Percentiles rank a stretch among this genome's conserved stretches.
phyloP scores from a whole-genome alignment of 768 basidiomycete species.

The Podaxis sp. region DNA sequence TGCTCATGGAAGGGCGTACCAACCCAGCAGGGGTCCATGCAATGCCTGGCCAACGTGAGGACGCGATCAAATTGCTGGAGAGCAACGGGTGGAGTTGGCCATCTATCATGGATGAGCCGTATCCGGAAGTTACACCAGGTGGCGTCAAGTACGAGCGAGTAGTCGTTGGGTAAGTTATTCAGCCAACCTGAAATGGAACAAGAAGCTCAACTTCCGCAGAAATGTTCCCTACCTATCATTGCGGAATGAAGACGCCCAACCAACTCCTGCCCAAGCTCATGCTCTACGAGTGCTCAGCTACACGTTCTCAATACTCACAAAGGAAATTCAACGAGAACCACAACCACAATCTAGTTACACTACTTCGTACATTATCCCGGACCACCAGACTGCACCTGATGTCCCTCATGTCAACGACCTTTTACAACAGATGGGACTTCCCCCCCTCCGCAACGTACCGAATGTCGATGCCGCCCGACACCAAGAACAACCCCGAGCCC shows the following conservation, averaged over 20 bases:
- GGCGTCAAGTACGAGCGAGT: conserved; percentile 38
- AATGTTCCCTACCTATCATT: conserved; percentile 53
- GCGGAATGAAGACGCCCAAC: conserved; percentile 35
- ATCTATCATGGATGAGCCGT: conserved; percentile 41
- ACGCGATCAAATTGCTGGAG: conserved; percentile 32
- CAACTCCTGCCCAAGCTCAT: conserved; percentile 58
- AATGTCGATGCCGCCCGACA: conserved; percentile 27
- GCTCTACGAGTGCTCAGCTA: conserved; percentile 59
- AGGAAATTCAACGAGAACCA: conserved; percentile 19
- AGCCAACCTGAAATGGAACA: background rate
- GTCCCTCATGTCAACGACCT: conserved; percentile 55
- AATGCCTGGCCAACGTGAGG: conserved; percentile 17
- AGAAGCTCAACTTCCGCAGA: conserved; percentile 26
- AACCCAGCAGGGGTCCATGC: conserved; percentile 12
- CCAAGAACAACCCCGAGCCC: conserved; percentile 22
- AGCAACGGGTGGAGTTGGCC: conserved; percentile 46
- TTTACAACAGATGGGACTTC: conserved; percentile 62
- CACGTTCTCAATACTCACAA: conserved; percentile 47
- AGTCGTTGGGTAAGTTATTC: conserved; percentile 33
- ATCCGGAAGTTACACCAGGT: conserved; percentile 32
- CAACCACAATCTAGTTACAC: conserved; percentile 12
- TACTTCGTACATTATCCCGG: conserved; percentile 18
- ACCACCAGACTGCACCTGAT: conserved; percentile 27
- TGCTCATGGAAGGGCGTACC: conserved; percentile 23
- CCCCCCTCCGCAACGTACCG: conserved; percentile 38